Conservation (phyloP, 768 basidiomycete genomes). For the Cytidiella melzeri region DNA sequence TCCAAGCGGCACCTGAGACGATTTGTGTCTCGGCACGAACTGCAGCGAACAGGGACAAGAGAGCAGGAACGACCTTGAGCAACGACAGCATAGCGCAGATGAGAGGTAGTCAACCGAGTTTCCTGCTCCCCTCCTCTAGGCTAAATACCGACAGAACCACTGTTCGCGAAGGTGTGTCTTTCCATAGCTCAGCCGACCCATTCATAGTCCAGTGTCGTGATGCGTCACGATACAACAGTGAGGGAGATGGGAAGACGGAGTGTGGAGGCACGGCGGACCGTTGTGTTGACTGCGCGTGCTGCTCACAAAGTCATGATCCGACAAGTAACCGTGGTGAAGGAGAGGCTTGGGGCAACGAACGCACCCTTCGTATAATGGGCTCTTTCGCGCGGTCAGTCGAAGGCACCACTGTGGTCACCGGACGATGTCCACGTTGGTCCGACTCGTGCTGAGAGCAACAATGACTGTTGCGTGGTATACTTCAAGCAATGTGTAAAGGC, state of each 20-base stretch:
- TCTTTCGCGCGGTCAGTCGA: too few relatives aligned
- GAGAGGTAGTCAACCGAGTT: neutral
- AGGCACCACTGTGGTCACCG: too few relatives aligned
- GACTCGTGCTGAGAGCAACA: too few relatives aligned
- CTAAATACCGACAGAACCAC: slow-evolving; percentile 3
- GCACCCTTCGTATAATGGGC: too few relatives aligned
- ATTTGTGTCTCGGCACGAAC: slow-evolving; percentile 32
- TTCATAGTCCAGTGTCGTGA: neutral
- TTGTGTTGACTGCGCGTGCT: neutral
- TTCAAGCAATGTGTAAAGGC: too few relatives aligned
- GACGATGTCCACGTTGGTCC: too few relatives aligned
- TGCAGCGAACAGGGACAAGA: slow-evolving; percentile 5
- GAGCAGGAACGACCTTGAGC: neutral
- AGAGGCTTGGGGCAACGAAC: too few relatives aligned
- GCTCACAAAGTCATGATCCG: neutral
- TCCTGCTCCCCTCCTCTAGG: too few relatives aligned
- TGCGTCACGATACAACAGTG: neutral
- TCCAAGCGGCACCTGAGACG: slow-evolving; percentile 58
- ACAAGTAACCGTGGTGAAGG: neutral
- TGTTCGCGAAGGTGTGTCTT: neutral
- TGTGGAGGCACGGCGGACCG: neutral
- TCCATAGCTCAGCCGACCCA: neutral
- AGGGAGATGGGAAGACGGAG: neutral
- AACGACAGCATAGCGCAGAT: slow-evolving; percentile 2
- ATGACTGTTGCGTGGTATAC: too few relatives aligned